Evolutionary conservation across 2,329 filamentous ascomycete species (phyloP).

Genomic region (Phialophora macrospora): DNA sequence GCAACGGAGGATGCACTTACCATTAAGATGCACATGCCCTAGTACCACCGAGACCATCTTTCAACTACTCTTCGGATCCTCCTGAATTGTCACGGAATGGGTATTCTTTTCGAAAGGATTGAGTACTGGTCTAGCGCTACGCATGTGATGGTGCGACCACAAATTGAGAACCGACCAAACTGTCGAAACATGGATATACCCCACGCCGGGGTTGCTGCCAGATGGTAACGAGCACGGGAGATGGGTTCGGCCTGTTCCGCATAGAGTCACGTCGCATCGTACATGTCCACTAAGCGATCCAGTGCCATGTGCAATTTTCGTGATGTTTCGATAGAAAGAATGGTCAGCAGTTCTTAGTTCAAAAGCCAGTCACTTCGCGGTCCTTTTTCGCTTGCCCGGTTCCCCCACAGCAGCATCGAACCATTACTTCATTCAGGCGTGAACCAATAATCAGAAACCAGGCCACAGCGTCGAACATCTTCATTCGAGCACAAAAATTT

Average conservation of each 20-base stretch:
- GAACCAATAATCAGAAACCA: constrained; percentile 2
- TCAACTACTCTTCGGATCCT: not conserved
- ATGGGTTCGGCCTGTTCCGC: not conserved
- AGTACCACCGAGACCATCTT: not conserved
- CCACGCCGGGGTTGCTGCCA: constrained; percentile 15
- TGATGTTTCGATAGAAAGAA: not conserved
- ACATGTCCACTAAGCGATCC: constrained; percentile 15
- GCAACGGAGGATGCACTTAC: not conserved
- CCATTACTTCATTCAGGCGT: not conserved
- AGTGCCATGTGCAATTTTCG: constrained; percentile 13
- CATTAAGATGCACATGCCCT: not conserved
- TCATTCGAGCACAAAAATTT: not conserved
- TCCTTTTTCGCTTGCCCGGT: too few relatives aligned
- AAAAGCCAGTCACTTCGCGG: constrained; percentile 6
- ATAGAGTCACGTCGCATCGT: constrained; percentile 11
- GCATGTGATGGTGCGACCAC: not conserved
- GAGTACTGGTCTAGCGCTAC: not conserved
- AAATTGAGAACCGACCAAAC: not conserved
- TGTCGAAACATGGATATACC: constrained; percentile 5
- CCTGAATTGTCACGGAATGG: not conserved
- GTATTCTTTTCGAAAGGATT: not conserved
- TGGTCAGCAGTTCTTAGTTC: constrained; percentile 2
- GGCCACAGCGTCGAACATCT: not conserved
- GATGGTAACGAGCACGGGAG: constrained; percentile 10
- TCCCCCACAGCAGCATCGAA: too few relatives aligned